A percentile compares a stretch with the other conserved stretches of the same genome.
phyloP scores from a whole-genome alignment of 768 basidiomycete genomes.

The Mycena alexandri region DNA sequence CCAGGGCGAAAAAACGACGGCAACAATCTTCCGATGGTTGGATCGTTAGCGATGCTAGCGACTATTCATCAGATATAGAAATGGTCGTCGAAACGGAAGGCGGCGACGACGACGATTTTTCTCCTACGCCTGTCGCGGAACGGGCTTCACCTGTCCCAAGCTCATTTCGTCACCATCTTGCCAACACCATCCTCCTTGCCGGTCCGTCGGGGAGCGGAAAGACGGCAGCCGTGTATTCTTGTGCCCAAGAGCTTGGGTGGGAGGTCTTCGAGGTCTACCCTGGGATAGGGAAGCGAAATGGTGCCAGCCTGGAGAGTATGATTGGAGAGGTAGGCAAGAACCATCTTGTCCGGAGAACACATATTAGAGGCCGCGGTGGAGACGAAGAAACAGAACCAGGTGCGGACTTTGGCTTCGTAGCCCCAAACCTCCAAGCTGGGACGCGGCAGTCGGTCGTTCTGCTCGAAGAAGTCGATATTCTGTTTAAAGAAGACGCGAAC shows the following conservation, averaged over 20 bases:
- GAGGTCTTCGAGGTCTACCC: slow-evolving; percentile 98
- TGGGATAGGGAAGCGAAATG: slow-evolving; percentile 91
- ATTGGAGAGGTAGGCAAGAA: slow-evolving; percentile 96
- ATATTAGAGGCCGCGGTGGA: slow-evolving; percentile 27
- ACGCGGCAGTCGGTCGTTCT: slow-evolving; percentile 87
- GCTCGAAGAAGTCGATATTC: slow-evolving; percentile 94
- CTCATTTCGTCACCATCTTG: slow-evolving; percentile 63
- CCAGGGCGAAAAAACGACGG: slow-evolving; percentile 65
- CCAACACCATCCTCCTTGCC: slow-evolving; percentile 87
- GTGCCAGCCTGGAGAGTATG: slow-evolving; percentile 79
- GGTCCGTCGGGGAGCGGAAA: slow-evolving; percentile 93
- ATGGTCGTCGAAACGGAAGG: slow-evolving; percentile 16
- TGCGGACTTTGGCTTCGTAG: slow-evolving; percentile 43
- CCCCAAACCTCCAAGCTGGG: slow-evolving; percentile 40
- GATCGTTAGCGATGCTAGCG: slow-evolving; percentile 42
- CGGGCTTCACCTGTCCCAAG: slow-evolving; percentile 40
- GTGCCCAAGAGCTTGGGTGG: slow-evolving; percentile 94
- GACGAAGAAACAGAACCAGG: slow-evolving; percentile 29
- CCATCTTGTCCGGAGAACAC: slow-evolving; percentile 74
- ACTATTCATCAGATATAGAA: slow-evolving; percentile 34
- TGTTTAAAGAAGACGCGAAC: slow-evolving; percentile 87
- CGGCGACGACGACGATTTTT: slow-evolving; percentile 69
- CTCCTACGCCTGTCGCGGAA: slow-evolving; percentile 47
- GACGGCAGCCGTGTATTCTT: slow-evolving; percentile 93
- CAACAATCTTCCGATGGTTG: slow-evolving; percentile 53